A percentile compares a stretch with the other conserved stretches of the same genome.
Conservation (phyloP, 192 early-diverging fungal genomes). For the Chytriomyces confervae region DNA sequence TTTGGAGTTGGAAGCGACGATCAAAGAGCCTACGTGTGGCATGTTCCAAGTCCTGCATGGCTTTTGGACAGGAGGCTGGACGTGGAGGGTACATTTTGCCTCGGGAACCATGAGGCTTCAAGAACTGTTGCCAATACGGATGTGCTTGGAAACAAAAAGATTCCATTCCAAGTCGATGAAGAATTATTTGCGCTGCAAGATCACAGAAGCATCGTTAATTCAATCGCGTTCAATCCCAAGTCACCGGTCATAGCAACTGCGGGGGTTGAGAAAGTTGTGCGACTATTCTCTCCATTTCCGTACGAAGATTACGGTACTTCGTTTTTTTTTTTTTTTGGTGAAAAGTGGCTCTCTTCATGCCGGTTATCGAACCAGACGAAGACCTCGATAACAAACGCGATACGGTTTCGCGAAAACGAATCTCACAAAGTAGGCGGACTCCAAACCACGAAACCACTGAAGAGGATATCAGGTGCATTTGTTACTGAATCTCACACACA, state of each 20-base stretch:
- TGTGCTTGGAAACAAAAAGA: background rate
- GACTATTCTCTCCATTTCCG: constrained; percentile 19
- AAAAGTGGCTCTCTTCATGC: too few relatives aligned
- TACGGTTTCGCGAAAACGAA: background rate
- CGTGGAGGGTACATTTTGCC: background rate
- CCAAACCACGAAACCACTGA: background rate
- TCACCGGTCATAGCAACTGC: constrained; percentile 33
- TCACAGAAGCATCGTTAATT: constrained; percentile 29
- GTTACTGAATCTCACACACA: background rate
- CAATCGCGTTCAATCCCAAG: constrained; percentile 17
- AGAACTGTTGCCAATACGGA: background rate
- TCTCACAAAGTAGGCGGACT: too few relatives aligned
- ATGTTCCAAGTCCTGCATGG: constrained; percentile 6
- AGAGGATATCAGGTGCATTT: background rate
- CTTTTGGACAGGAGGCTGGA: constrained; percentile 16
- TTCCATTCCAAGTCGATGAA: constrained; percentile 11
- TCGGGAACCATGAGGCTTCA: background rate
- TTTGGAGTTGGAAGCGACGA: constrained; percentile 37
- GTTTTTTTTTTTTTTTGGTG: background rate
- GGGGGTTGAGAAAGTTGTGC: constrained; percentile 35
- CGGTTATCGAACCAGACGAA: background rate
- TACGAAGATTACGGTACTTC: background rate
- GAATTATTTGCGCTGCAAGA: constrained; percentile 18
- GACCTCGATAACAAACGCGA: background rate
- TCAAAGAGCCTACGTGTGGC: constrained; percentile 31